Evolutionary conservation across 768 basidiomycete genomes (phyloP).

Genomic region (Rhodotorula paludigena): DNA sequence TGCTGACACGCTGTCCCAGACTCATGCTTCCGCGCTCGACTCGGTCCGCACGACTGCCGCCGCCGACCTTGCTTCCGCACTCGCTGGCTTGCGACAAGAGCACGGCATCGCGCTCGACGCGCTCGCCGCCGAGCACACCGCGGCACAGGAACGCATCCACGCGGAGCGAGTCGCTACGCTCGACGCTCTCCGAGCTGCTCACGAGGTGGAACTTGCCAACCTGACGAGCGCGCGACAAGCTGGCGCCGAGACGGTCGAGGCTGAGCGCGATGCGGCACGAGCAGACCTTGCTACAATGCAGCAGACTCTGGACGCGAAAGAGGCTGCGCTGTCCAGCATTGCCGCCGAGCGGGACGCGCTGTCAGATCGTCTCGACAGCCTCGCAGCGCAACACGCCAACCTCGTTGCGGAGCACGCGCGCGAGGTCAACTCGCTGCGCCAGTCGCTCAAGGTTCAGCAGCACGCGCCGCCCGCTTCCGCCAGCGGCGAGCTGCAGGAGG

Average conservation of each 20-base stretch:
- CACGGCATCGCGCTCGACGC: conserved; percentile 44
- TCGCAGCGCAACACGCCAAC: conserved; percentile 12
- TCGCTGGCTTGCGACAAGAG: conserved; percentile 36
- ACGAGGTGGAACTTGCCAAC: conserved; percentile 50
- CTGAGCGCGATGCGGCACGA: conserved; percentile 48
- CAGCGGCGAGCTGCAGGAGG: conserved; percentile 34
- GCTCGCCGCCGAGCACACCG: conserved; percentile 11
- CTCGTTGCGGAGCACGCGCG: not conserved
- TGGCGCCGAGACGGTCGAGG: not conserved
- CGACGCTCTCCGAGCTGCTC: conserved; percentile 48
- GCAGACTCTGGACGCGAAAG: not conserved
- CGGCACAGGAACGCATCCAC: conserved; percentile 55
- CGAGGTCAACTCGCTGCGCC: conserved; percentile 17
- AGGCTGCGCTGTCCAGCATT: not conserved
- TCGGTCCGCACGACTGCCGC: not conserved
- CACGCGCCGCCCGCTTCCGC: not conserved
- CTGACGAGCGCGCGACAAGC: conserved; percentile 44
- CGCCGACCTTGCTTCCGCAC: not conserved
- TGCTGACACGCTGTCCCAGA: too few relatives aligned
- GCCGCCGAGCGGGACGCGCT: conserved; percentile 2
- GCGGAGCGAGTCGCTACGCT: conserved; percentile 41
- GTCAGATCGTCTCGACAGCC: conserved; percentile 12
- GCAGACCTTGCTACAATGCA: not conserved
- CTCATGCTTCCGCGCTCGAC: conserved; percentile 10
- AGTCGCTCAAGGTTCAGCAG: conserved; percentile 19